phyloP scores from a whole-genome alignment of 352 stramenopile genomes.

The Globisporangium emineosum region DNA sequence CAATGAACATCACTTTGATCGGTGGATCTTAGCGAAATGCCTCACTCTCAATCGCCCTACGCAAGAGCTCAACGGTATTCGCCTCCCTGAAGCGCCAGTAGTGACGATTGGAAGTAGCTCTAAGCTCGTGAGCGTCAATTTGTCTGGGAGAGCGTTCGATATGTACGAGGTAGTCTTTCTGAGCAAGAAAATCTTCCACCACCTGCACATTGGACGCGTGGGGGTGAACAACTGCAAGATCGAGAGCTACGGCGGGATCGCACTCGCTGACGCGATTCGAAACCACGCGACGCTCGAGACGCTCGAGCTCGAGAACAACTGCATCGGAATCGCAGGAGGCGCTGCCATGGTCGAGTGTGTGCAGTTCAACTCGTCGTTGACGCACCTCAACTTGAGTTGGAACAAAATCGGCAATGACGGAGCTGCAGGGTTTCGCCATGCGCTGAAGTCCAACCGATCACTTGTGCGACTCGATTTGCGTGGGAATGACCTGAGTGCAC shows the following conservation, averaged over 20 bases:
- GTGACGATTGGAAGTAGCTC: conserved; percentile 10
- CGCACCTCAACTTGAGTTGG: conserved; percentile 75
- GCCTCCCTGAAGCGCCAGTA: conserved; percentile 23
- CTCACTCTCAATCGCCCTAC: conserved; percentile 61
- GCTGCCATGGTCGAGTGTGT: conserved; percentile 59
- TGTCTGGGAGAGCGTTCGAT: conserved; percentile 42
- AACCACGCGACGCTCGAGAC: conserved; percentile 63
- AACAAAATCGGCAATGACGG: conserved; percentile 66
- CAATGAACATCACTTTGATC: conserved; percentile 46
- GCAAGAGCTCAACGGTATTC: conserved; percentile 52
- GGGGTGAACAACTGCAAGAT: conserved; percentile 60
- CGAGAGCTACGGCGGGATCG: conserved; percentile 43
- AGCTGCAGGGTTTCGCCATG: conserved; percentile 36
- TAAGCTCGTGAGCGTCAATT: conserved; percentile 44
- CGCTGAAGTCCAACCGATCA: conserved; percentile 41
- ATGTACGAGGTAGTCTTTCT: conserved; percentile 66
- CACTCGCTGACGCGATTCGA: conserved; percentile 55
- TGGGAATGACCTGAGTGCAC: conserved; percentile 54
- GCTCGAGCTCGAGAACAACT: conserved; percentile 73
- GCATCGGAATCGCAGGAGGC: conserved; percentile 40
- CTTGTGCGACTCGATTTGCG: conserved; percentile 63
- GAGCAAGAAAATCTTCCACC: conserved; percentile 65
- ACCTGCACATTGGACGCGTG: conserved; percentile 54
- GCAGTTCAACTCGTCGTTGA: conserved; percentile 53
- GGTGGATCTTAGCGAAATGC: conserved; percentile 67